Percentiles rank a stretch among this genome's conserved stretches.
phyloP scores from a whole-genome alignment of 768 basidiomycete species.

The Boletus bicolor region DNA sequence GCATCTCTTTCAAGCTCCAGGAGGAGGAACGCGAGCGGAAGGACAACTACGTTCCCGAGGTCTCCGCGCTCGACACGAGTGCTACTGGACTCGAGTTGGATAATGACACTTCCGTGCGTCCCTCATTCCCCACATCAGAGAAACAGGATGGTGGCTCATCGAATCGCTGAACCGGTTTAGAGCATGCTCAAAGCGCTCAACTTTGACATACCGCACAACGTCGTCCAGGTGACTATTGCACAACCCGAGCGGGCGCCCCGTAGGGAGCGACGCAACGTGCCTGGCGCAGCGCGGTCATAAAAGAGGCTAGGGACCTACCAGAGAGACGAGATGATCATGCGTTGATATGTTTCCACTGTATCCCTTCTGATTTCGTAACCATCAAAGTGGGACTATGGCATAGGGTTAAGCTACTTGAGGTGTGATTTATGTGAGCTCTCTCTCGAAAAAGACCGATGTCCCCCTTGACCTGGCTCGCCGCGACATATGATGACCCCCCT shows the following conservation, averaged over 20 bases:
- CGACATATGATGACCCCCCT: too few species aligned
- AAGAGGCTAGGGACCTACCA: neutral
- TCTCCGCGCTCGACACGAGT: conserved; percentile 88
- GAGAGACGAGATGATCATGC: conserved; percentile 24
- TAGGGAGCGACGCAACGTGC: conserved; percentile 75
- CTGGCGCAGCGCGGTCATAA: conserved; percentile 65
- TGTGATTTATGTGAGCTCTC: too few species aligned
- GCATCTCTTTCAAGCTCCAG: conserved; percentile 99
- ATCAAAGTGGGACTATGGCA: neutral
- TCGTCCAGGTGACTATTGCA: conserved; percentile 61
- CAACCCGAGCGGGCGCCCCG: conserved; percentile 68
- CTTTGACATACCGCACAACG: conserved; percentile 85
- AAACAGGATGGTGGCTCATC: neutral
- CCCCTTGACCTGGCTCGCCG: too few species aligned
- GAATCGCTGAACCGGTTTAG: conserved; percentile 35
- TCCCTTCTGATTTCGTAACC: neutral
- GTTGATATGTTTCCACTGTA: neutral
- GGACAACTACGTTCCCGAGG: conserved; percentile 98
- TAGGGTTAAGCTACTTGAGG: too few species aligned
- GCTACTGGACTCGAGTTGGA: conserved; percentile 81
- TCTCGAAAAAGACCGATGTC: too few species aligned
- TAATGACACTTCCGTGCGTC: conserved; percentile 84
- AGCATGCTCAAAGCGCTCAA: conserved; percentile 88
- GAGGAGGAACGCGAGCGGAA: conserved; percentile 99
- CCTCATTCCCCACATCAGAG: neutral